Conservation (phyloP, 2,329 filamentous ascomycete genomes). For the Botrytis porri region DNA sequence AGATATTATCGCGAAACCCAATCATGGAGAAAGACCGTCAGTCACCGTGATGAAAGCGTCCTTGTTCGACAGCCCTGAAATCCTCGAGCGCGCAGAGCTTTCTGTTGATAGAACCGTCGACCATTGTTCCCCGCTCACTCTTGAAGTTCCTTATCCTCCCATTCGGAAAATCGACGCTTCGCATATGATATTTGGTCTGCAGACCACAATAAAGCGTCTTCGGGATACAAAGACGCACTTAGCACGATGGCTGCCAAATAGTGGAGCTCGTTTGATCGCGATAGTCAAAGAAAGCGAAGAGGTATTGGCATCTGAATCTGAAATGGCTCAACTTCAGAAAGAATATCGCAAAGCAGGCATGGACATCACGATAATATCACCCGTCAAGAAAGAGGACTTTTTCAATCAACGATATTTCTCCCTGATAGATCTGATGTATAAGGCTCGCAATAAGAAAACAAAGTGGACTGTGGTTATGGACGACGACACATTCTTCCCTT, state of each 20-base stretch:
- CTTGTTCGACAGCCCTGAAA: slow-evolving; percentile 31
- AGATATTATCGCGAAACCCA: slow-evolving; percentile 31
- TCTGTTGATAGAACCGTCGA: slow-evolving; percentile 25
- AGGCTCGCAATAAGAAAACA: slow-evolving; percentile 41
- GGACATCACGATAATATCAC: slow-evolving; percentile 33
- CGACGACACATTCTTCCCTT: slow-evolving; percentile 39
- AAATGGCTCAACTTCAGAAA: slow-evolving; percentile 33
- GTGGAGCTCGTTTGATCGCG: slow-evolving; percentile 32
- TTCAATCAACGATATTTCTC: slow-evolving; percentile 45
- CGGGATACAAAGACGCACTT: slow-evolving; percentile 36
- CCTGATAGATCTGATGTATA: slow-evolving; percentile 43
- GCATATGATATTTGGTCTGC: slow-evolving; percentile 49
- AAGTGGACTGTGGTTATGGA: slow-evolving; percentile 36
- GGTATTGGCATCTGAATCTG: slow-evolving; percentile 26
- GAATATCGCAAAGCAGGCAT: slow-evolving; percentile 32
- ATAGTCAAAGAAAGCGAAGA: slow-evolving; percentile 37
- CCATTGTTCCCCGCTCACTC: slow-evolving; percentile 31
- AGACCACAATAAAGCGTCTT: slow-evolving; percentile 35
- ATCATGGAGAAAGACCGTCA: slow-evolving; percentile 25
- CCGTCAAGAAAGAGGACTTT: slow-evolving; percentile 28
- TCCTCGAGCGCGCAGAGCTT: slow-evolving; percentile 26
- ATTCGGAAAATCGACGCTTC: slow-evolving; percentile 45
- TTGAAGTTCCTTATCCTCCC: slow-evolving; percentile 30
- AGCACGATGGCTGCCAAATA: slow-evolving; percentile 36
- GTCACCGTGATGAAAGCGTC: slow-evolving; percentile 31